These are phyloP conservation scores for Pseudohyphozyma bogoriensis DNA, from an alignment of 768 basidiomycete species.

Conservation along the genomic window DNA sequence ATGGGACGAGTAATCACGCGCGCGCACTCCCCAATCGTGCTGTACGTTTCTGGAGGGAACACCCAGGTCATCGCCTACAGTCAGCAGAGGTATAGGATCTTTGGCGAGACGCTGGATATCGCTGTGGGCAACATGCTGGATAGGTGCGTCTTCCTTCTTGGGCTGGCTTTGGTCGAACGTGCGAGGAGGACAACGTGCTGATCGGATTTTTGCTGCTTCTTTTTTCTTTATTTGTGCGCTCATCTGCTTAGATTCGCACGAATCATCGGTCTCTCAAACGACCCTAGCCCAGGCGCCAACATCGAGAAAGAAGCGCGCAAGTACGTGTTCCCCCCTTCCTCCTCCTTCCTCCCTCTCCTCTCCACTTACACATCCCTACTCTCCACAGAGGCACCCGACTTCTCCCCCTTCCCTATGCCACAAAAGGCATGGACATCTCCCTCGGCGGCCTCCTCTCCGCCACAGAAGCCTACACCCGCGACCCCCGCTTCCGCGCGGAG, in stretches of 20 bases:
- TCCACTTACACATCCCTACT: too few relatives aligned
- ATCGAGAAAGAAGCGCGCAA: slow-evolving; percentile 92
- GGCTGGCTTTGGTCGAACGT: not conserved
- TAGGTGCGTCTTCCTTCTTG: slow-evolving; percentile 40
- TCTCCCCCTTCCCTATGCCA: slow-evolving; percentile 78
- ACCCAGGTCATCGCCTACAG: slow-evolving; percentile 99
- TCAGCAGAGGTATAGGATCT: slow-evolving; percentile 91
- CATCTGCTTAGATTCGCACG: slow-evolving; percentile 55
- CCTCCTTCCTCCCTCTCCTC: not conserved
- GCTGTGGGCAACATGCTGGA: slow-evolving; percentile 99
- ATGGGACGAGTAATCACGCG: slow-evolving; percentile 94
- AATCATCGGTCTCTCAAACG: slow-evolving; percentile 86
- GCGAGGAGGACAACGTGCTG: too few relatives aligned
- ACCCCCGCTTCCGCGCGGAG: slow-evolving; percentile 63
- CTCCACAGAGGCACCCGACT: slow-evolving; percentile 64
- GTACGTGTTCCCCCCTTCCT: slow-evolving; percentile 43
- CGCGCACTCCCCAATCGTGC: slow-evolving; percentile 86
- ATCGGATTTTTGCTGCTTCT: not conserved
- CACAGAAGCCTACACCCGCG: slow-evolving; percentile 72
- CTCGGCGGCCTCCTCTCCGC: slow-evolving; percentile 88
- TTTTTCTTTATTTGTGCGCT: too few relatives aligned
- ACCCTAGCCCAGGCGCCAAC: slow-evolving; percentile 91
- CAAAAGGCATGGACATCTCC: slow-evolving; percentile 97
- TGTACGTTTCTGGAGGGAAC: slow-evolving; percentile 97
- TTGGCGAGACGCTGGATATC: slow-evolving; percentile 96